A percentile compares a stretch with the other conserved stretches of the same genome.
Conservation (phyloP, 2,329 filamentous ascomycete genomes). For the Fusarium ambrosium region DNA sequence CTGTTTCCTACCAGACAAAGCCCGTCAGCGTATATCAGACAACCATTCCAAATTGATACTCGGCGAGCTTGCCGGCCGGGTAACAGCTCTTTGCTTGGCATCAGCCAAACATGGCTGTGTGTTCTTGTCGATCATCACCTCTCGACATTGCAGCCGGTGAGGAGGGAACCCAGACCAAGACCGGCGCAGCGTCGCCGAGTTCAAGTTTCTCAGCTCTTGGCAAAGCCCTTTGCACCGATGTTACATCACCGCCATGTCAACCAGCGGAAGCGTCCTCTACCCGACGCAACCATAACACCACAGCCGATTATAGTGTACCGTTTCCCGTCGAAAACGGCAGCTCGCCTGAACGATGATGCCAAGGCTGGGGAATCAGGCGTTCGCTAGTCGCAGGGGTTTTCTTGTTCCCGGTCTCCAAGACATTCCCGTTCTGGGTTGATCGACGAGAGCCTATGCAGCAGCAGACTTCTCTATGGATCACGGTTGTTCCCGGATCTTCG, state of each 20-base stretch:
- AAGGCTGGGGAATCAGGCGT: conserved; percentile 19
- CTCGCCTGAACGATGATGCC: not conserved
- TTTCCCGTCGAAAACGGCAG: conserved; percentile 17
- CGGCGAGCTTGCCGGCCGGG: not conserved
- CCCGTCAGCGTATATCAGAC: not conserved
- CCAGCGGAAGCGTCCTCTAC: not conserved
- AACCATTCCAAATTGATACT: conserved; percentile 1
- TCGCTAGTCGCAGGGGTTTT: not conserved
- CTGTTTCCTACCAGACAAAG: not conserved
- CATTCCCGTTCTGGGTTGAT: conserved; percentile 21
- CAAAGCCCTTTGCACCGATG: not conserved
- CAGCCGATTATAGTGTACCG: conserved; percentile 20
- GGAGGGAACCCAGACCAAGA: not conserved
- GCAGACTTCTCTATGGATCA: not conserved
- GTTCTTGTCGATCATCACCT: not conserved
- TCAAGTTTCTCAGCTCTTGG: not conserved
- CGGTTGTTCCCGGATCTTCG: conserved; percentile 9
- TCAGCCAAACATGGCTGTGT: not conserved
- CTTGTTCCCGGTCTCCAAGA: not conserved
- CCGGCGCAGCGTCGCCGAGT: not conserved
- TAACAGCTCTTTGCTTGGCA: not conserved
- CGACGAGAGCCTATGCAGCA: not conserved
- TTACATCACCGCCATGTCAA: not conserved
- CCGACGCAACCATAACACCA: conserved; percentile 18
- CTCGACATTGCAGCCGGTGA: not conserved